These are phyloP conservation scores for Cordyceps tenuipes DNA, from an alignment of 2,329 filamentous ascomycete species.

Conservation along the genomic window DNA sequence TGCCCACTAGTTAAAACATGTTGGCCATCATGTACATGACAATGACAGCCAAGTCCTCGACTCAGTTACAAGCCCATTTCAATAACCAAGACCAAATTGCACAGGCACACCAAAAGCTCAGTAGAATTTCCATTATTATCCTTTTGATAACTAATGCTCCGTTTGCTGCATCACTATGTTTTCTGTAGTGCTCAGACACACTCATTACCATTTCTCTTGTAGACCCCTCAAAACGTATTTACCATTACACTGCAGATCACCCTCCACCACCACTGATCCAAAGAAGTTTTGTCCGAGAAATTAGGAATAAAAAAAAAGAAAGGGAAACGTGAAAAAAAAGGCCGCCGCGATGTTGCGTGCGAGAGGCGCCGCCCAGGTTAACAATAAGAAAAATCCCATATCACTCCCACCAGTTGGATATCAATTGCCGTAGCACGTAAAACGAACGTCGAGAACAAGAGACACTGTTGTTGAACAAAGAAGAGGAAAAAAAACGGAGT, in stretches of 20 bases:
- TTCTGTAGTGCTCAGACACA: background rate
- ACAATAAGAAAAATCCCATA: slow-evolving; percentile 6
- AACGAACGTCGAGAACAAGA: slow-evolving; percentile 5
- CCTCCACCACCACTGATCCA: background rate
- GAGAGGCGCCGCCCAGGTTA: background rate
- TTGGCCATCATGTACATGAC: slow-evolving; percentile 4
- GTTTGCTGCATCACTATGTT: background rate
- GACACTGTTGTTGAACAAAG: background rate
- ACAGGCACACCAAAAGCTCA: too few relatives aligned
- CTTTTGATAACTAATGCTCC: background rate
- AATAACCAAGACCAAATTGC: background rate
- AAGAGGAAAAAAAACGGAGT: background rate
- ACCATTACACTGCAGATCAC: slow-evolving; percentile 5
- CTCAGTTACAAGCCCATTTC: slow-evolving; percentile 1
- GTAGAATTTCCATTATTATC: slow-evolving; percentile 1
- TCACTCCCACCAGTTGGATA: slow-evolving; percentile 11
- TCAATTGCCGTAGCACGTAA: slow-evolving; percentile 10
- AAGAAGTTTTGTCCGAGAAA: slow-evolving; percentile 8
- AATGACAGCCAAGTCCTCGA: too few relatives aligned
- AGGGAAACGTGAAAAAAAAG: background rate
- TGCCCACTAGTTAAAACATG: background rate
- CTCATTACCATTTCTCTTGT: background rate
- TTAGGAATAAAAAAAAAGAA: slow-evolving; percentile 1
- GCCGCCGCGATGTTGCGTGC: background rate
- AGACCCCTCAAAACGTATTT: slow-evolving; percentile 6